phyloP scores from a whole-genome alignment of 768 basidiomycete species.

The Arthromyces matolae region DNA sequence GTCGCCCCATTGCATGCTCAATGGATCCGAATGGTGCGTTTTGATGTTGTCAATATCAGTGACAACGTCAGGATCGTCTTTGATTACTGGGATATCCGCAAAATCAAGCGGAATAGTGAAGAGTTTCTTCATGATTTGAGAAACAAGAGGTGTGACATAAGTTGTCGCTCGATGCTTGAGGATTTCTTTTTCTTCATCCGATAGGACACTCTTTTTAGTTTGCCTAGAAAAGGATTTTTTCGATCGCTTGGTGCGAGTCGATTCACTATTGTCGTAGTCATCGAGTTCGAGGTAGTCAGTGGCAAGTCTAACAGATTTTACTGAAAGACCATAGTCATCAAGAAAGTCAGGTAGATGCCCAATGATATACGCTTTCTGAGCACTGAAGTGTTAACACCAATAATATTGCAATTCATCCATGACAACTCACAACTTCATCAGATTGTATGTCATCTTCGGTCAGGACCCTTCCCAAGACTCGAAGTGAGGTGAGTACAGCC shows the following conservation, averaged over 20 bases:
- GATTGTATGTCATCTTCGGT: slow-evolving; percentile 38
- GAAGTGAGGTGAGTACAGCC: slow-evolving; percentile 22
- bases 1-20: slow-evolving; percentile 31
- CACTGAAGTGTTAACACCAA: neutral
- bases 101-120: slow-evolving; percentile 44
- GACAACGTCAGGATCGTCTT: slow-evolving; percentile 27
- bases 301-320: neutral
- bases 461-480: slow-evolving; percentile 43
- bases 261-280: slow-evolving; percentile 9
- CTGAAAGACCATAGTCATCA: slow-evolving; percentile 4
- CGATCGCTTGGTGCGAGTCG: neutral
- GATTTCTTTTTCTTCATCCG: slow-evolving; percentile 21
- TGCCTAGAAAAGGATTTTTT: slow-evolving; percentile 21
- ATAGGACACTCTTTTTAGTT: neutral
- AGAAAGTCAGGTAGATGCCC: slow-evolving; percentile 37
- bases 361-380: slow-evolving; percentile 43
- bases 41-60: slow-evolving; percentile 23
- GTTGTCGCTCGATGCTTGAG: slow-evolving; percentile 29
- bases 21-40: slow-evolving; percentile 32
- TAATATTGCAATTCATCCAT: no score
- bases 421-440: slow-evolving; percentile 42
- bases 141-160: slow-evolving; percentile 45
- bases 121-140: slow-evolving; percentile 41
- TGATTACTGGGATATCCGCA: slow-evolving; percentile 25
- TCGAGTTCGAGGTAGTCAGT: slow-evolving; percentile 6